Percentiles rank a stretch among this genome's conserved stretches.
phyloP scores from a whole-genome alignment of 1,139 yeast genomes.

The Nakaseomyces uthaithaninus region DNA sequence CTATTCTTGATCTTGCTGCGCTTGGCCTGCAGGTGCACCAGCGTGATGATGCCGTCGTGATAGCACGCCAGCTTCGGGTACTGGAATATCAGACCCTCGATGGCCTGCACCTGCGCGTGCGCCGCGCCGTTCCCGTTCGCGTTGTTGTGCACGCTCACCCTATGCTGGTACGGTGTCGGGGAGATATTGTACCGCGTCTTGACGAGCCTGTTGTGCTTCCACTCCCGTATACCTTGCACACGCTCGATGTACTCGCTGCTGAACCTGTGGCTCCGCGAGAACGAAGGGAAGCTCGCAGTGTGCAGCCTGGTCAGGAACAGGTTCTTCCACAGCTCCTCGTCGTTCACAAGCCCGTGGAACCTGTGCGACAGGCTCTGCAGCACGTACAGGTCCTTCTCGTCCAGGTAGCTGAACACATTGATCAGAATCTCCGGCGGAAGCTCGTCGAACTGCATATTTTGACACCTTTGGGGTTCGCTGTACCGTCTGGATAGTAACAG shows the following conservation, averaged over 20 bases:
- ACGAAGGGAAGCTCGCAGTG: slow-evolving; percentile 45
- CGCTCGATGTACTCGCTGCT: slow-evolving; percentile 49
- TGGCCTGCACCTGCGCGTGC: slow-evolving; percentile 30
- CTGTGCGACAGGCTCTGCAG: slow-evolving; percentile 47
- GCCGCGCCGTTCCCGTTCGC: slow-evolving; percentile 13
- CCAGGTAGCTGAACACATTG: slow-evolving; percentile 47
- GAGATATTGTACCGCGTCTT: slow-evolving; percentile 29
- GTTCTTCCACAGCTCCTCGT: slow-evolving; percentile 54
- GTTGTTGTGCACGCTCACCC: not conserved
- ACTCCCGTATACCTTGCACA: slow-evolving; percentile 37
- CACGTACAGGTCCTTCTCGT: slow-evolving; percentile 44
- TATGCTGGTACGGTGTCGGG: slow-evolving; percentile 15
- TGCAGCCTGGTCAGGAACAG: slow-evolving; percentile 44
- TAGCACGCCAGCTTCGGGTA: slow-evolving; percentile 34
- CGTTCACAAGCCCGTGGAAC: slow-evolving; percentile 47
- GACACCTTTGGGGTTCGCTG: too few species aligned
- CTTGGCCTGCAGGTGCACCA: slow-evolving; percentile 30
- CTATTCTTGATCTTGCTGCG: slow-evolving; percentile 23
- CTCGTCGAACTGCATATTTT: slow-evolving; percentile 20
- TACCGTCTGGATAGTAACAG: too few species aligned
- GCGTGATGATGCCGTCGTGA: slow-evolving; percentile 33
- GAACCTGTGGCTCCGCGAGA: slow-evolving; percentile 47
- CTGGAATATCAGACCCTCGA: slow-evolving; percentile 29
- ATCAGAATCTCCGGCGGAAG: slow-evolving; percentile 55
- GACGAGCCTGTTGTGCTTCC: slow-evolving; percentile 45